Base-by-base conservation (phyloP, 208 protist genomes). In the Angomonas ambiguus region DNA sequence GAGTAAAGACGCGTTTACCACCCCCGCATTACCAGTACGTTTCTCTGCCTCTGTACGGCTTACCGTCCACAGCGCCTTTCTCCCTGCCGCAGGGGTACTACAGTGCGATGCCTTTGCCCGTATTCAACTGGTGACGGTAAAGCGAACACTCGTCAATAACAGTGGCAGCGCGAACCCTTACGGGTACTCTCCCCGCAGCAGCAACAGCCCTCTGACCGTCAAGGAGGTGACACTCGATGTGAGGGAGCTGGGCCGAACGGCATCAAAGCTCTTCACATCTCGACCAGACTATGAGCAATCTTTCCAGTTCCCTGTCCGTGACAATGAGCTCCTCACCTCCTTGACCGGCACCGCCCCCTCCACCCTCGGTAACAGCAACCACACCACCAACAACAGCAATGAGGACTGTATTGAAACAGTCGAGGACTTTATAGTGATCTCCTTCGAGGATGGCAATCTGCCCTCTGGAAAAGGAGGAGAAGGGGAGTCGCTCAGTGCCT, bases 31-130 rank as follows among this genome's bases (percentile, higher is more conserved):
- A 10, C 57, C 62, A 10, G 85, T 89, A 51, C 68, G 67, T 18
- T 95, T 95, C 70, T 77, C 81, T 66, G 92, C 78, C 56, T 66
- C 67, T 6, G 73, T 95, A 8, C 71, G 87, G 35, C 70, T 95
- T 8, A 92, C 75, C 0, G 66, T 95, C 20, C 89, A 92, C 41
- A 62, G 79, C 35, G 89, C 78, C 2, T 92, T 90, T 62, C 74
- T 95, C 41, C 64, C 80, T 10, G 78, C 89, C 8, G 86, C 86
- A 1, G 84, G 86, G 24, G 65, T 90, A 34, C 69, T 93, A 11
- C 83, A 92, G 59, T 80, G 80, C 60, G 87, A 95, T 41, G 84
- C 89, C 1, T 59, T 93, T 10, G 87, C 83, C 0, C 72, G 76
- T 10, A 78, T 92, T 8, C 77, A 82, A 45, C 55, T 92, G n/a